These are phyloP conservation scores for Urochloa ruziziensis DNA, from an alignment of 176 grass and related monocot genomes.

Conservation along the genomic window DNA sequence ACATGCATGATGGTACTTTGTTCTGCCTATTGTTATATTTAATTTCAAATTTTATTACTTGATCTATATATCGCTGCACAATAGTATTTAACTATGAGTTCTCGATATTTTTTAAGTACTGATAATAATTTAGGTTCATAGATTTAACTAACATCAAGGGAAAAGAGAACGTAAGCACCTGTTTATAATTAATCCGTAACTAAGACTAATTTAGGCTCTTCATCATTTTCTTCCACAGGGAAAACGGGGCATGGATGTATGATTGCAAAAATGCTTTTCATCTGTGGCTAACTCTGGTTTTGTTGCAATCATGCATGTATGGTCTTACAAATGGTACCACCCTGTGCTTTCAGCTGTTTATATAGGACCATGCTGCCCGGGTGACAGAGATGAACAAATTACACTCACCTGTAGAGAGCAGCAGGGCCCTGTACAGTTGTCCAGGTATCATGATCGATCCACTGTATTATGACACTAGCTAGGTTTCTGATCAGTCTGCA, in stretches of 20 bases:
- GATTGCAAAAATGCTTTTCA: slow-evolving; percentile 19
- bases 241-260: slow-evolving; percentile 14
- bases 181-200: neutral
- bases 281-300: slow-evolving; percentile 24
- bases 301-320: slow-evolving; percentile 26
- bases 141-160: neutral
- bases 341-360: slow-evolving; percentile 33
- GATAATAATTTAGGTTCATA: neutral
- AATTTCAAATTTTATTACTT: neutral
- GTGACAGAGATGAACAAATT: slow-evolving; percentile 46
- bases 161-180: neutral
- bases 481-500: slow-evolving; percentile 20
- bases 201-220: neutral
- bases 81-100: neutral
- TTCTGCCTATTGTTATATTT: neutral
- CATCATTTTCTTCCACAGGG: neutral
- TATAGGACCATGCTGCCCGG: slow-evolving; percentile 41
- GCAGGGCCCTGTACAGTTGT: slow-evolving; percentile 41
- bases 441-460: slow-evolving; percentile 48
- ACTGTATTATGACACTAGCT: slow-evolving; percentile 20
- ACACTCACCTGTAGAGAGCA: slow-evolving; percentile 19
- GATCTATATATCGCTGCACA: neutral
- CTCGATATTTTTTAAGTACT: neutral
- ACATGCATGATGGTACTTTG: neutral
- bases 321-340: slow-evolving; percentile 34